Percentiles rank a stretch among this genome's conserved stretches.
phyloP scores from a whole-genome alignment of 2,329 filamentous ascomycete genomes.

The Colletotrichum sp. region DNA sequence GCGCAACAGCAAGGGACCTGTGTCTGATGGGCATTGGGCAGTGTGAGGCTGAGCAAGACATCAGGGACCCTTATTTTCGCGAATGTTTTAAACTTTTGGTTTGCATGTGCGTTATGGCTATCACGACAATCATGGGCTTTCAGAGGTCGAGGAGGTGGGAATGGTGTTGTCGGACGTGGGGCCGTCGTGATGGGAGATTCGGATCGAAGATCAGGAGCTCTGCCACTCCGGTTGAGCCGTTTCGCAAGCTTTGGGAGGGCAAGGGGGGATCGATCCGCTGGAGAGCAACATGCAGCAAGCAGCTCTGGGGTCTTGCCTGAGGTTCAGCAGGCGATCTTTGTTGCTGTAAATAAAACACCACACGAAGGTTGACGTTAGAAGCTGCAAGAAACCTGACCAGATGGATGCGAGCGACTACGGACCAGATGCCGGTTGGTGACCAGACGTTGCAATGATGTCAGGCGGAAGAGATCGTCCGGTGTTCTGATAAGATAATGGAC shows the following conservation, averaged over 20 bases:
- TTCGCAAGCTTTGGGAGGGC: not conserved
- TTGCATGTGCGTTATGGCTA: not conserved
- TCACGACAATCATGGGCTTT: not conserved
- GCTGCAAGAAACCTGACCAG: not conserved
- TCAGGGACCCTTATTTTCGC: not conserved
- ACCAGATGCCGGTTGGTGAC: not conserved
- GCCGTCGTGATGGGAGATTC: not conserved
- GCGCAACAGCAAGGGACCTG: not conserved
- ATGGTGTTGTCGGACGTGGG: not conserved
- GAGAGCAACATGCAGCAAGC: not conserved
- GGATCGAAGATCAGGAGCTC: not conserved
- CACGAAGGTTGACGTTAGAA: not conserved
- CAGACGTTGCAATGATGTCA: slow-evolving; percentile 1
- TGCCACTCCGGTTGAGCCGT: not conserved
- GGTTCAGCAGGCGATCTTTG: not conserved
- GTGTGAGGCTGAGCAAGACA: not conserved
- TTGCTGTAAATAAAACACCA: not conserved
- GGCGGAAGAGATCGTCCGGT: not conserved
- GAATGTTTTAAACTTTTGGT: not conserved
- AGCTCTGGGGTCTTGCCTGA: not conserved
- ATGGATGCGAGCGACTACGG: not conserved
- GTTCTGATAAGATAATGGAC: not conserved
- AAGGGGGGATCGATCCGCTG: not conserved
- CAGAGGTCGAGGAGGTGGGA: not conserved
- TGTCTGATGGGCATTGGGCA: not conserved